Evolutionary conservation across 768 basidiomycete genomes (phyloP), one percentile per base, ranked within the genome.

Genomic region (Lentinula boryana): DNA sequence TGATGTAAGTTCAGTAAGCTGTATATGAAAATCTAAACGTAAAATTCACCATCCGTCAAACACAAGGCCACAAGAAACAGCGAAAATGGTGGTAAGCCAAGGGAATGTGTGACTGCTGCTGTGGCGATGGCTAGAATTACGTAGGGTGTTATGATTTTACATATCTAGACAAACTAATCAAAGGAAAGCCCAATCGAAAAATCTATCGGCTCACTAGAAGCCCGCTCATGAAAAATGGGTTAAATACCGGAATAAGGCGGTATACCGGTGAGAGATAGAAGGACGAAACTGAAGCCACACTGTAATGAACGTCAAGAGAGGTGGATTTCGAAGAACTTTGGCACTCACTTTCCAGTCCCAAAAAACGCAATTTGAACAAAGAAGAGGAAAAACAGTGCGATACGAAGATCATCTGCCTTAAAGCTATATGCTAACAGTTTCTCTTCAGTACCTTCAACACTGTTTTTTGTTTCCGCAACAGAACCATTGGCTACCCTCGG

Each of bases 191-290:
- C 12, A 3, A 50, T 12, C 52, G 18, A 12, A 46, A 21, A 8
- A 31, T n/a, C 43, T 2, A 35, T 31, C 36, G 38, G 67, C 78
- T n/a, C 58, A 89, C 89, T 63, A 93, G 72, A 21, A 91, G 77
- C 4, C 82, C 69, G 0, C 87, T 80, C 93, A 93, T 93, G 62
- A 89, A 79, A 72, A 93, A 93, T 0, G 92, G 93, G 63, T 80
- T 89, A 70, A 95, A 95, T 54, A 91, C 81, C 0, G 92, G 91
- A 63, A 94, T 87, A 15, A 95, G 78, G 16, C 92, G 87, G 67
- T 93, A 94, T 6, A 94, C 92, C 2, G 93, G 92, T 43, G 87
- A 91, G 18, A 94, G 79, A 70, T 95, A 94, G 72, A 94, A 94
- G 2, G 89, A 91, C 85, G 91, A 89, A 68, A 93, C 92, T 9